Base-by-base conservation (phyloP, 2,329 filamentous ascomycete species). In the Stemphylium vesicarium region DNA sequence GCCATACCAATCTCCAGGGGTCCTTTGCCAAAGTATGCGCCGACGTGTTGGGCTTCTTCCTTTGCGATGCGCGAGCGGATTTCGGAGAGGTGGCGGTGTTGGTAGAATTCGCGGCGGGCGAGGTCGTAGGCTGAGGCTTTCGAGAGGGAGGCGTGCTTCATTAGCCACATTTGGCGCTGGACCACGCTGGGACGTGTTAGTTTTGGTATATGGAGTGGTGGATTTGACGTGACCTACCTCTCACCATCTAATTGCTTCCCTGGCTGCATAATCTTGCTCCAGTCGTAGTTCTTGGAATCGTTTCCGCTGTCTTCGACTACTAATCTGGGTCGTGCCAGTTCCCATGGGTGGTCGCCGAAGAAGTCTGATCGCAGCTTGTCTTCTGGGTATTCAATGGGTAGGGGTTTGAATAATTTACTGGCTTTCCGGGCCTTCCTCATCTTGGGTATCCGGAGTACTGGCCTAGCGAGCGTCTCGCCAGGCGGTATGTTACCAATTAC, bases 321-420 rank as follows among this genome's bases (percentile, higher is more conserved):
- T 54, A 96, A 82, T 64, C 91, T 84, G 50, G 95, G 95, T 59
- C 94, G 84, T 15, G 95, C 95, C 71, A 99, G 80, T 78, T 99
- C 95, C 95, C 95, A 99, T 4, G 95, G 95, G 74, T 99, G 95
- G 75, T 99, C 94, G 70, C 84, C 86, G 80, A 91, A 99, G 79
- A 98, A 99, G 24, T 88, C 85, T 64, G 79, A 82, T 60, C 95
- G 88, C 69, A 99, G 81, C 56, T 80, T 77, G 77, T 99, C 95
- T 75, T 99, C 95, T 56, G 89, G 85, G 74, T 95, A 97, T 49
- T 79, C 80, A 60, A 99, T 88, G 53, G 81, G 78, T 62, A 92
- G 85, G 1, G 95, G 95, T 66, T 88, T 86, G 81, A 93, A 98
- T 66, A 96, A 79, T 65, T 87, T 86, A 76, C 86, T 92, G 26